Evolutionary conservation across 1,284 basidiomycete genomes (phyloP), one percentile per base, ranked within the genome.

Genomic region (Boletus smithii): DNA sequence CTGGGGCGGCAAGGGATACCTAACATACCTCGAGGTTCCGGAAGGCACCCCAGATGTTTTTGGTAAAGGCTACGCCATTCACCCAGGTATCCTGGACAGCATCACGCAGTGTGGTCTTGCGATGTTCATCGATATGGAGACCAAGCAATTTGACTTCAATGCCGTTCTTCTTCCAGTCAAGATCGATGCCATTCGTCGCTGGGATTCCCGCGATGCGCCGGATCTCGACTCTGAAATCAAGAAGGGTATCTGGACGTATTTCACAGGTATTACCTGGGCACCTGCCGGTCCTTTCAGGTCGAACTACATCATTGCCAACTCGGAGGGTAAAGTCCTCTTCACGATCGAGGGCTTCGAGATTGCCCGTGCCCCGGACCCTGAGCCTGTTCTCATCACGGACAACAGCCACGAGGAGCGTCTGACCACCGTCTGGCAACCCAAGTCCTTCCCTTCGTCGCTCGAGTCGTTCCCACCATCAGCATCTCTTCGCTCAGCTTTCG

Each of bases 271-370:
- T 9, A 51, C 42, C 1, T 65, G 63, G 63, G 59, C 54, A 6
- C 50, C 63, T 5, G 40, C 36, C 2, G 58, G 62, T 26, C 57
- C 59, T n/a, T 63, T 63, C 46, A 62, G 48, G 42, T 63, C 58
- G 2, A 46, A 65, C 42, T 65, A 63, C 22, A 32, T 65, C 39
- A 48, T 63, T 14, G 50, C 60, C 16, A 63, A 59, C 36, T 52
- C 55, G 33, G 59, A 66, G 34, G 63, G 61, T 1, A 61, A 53
- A 8, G 56, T 63, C 0, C 46, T 63, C 17, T 50, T 63, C 26
- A 63, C 64, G 2, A 63, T 63, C 26, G 64, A 63, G 31, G 62
- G 62, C 13, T 65, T 63, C 35, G 64, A 63, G 39, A 61, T 61
- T 32, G 58, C 62, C 0, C 62, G 32, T 29, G 62, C 60, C 3